Base-by-base conservation (phyloP, 2,329 filamentous ascomycete species). In the Aureobasidium sp. region DNA sequence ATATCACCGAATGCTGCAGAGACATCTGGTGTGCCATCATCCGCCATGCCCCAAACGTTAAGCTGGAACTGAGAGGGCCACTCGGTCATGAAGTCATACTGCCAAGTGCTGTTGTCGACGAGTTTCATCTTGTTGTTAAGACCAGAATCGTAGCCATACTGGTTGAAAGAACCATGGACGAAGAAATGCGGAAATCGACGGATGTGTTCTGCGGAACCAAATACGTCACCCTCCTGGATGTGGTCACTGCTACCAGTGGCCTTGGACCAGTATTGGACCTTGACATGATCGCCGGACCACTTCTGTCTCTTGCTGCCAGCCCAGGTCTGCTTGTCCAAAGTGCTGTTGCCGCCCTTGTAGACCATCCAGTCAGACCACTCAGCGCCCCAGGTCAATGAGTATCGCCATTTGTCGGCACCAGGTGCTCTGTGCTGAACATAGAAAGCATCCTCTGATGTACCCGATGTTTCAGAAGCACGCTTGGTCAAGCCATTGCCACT, bases 1-100 rank as follows among this genome's bases (percentile, higher is more conserved):
- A 82, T 74, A 63, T 85, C 82, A 25, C 83, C 83, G 56, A 75
- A 78, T 2, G 82, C 75, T 48, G 71, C 74, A 8, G 76, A 76
- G 55, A 80, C 73, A 64, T 85, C 82, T 0, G 82, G 81, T 57
- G 77, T 68, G n/a, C 81, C 80, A 64, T 84, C 75, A 0, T 76
- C 75, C 60, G 84, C 81, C 63, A 84, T 80, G 51, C 82, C 83
- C 82, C 83, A 85, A 5, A 83, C 73, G 59, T 84, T 85, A 55
- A 85, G 67, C 61, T 84, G 81, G 55, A 80, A 76, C 40, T 76
- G 68, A 2, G 78, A 75, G 3, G 83, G 83, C 77, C 80, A 85
- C 61, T 85, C 82, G 2, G 75, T 72, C 74, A 83, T 77, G 56
- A 84, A 80, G 57, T 80, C 72, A 59, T 77, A 79, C 24, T 72